Evolutionary conservation across 495 filamentous ascomycete genomes (phyloP).

Genomic region (Aspergillus saccharolyticus): DNA sequence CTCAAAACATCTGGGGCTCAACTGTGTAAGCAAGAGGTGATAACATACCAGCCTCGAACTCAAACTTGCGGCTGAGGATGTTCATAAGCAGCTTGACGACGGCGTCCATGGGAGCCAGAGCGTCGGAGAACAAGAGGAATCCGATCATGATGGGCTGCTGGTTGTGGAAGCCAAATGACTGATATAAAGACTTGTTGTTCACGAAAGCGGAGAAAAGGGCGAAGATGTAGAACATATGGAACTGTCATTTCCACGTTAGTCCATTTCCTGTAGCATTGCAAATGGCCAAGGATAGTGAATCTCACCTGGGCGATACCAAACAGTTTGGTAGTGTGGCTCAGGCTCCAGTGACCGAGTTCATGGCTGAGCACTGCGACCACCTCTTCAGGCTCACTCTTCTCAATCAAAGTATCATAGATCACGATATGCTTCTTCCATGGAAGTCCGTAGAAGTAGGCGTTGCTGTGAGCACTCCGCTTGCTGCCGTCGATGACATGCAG

Average conservation of each 20-base stretch:
- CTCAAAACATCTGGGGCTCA: neutral
- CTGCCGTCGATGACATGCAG: conserved; percentile 96
- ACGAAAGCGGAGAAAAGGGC: conserved; percentile 94
- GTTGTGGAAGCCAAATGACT: conserved; percentile 82
- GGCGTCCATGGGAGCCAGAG: conserved; percentile 84
- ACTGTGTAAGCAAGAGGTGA: neutral
- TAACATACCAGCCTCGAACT: conserved; percentile 83
- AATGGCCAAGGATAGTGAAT: neutral
- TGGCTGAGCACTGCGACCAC: conserved; percentile 93
- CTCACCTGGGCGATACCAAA: conserved; percentile 83
- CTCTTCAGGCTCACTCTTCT: conserved; percentile 85
- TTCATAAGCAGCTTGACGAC: conserved; percentile 94
- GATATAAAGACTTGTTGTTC: conserved; percentile 86
- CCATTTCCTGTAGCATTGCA: neutral
- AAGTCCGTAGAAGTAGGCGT: conserved; percentile 96
- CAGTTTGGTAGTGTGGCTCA: conserved; percentile 89
- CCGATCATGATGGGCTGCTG: conserved; percentile 91
- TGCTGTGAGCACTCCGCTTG: conserved; percentile 94
- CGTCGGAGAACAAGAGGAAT: conserved; percentile 93
- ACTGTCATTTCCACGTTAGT: conserved; percentile 41
- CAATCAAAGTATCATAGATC: conserved; percentile 95
- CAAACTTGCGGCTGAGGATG: conserved; percentile 85
- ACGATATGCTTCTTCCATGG: conserved; percentile 99
- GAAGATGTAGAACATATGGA: conserved; percentile 95
- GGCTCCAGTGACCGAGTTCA: conserved; percentile 94